Conservation (phyloP, 2,329 filamentous ascomycete species). For the Alternaria ethzedia region DNA sequence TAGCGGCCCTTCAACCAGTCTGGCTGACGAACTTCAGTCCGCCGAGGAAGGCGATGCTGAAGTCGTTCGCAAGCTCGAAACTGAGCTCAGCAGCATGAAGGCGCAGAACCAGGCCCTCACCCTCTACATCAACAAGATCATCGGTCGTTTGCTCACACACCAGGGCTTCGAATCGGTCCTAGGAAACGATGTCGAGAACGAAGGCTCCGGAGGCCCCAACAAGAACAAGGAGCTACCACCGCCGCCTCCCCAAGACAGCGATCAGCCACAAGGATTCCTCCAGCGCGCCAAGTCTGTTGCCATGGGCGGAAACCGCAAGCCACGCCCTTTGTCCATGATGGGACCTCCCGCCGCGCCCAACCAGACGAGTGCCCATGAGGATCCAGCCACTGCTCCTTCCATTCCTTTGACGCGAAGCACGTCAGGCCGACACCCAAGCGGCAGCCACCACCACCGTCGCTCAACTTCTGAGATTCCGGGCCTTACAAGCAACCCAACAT, state of each 20-base stretch:
- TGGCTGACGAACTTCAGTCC: slow-evolving; percentile 85
- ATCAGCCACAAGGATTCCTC: slow-evolving; percentile 55
- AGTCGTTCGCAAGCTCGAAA: slow-evolving; percentile 70
- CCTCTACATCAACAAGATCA: slow-evolving; percentile 98
- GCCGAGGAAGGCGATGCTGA: slow-evolving; percentile 59
- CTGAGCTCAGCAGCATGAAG: slow-evolving; percentile 78
- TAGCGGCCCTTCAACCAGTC: slow-evolving; percentile 45
- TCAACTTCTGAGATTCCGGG: slow-evolving; percentile 58
- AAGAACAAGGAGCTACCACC: slow-evolving; percentile 86
- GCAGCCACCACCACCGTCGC: slow-evolving; percentile 51
- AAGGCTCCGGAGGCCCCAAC: slow-evolving; percentile 50
- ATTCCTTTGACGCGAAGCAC: slow-evolving; percentile 71
- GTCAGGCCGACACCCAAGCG: slow-evolving; percentile 54
- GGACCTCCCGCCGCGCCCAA: slow-evolving; percentile 35
- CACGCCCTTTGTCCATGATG: slow-evolving; percentile 52
- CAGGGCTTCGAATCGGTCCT: slow-evolving; percentile 95
- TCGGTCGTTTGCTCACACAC: slow-evolving; percentile 90
- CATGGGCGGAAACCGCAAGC: slow-evolving; percentile 53
- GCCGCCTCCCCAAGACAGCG: slow-evolving; percentile 67
- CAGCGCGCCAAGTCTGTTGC: slow-evolving; percentile 66
- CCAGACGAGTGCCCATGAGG: slow-evolving; percentile 51
- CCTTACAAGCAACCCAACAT: slow-evolving; percentile 67
- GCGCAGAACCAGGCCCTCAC: slow-evolving; percentile 98
- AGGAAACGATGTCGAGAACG: slow-evolving; percentile 69
- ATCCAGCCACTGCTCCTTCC: slow-evolving; percentile 76